Base-by-base conservation (phyloP, 192 early-diverging fungal genomes). In the Chytriomyces confervae region DNA sequence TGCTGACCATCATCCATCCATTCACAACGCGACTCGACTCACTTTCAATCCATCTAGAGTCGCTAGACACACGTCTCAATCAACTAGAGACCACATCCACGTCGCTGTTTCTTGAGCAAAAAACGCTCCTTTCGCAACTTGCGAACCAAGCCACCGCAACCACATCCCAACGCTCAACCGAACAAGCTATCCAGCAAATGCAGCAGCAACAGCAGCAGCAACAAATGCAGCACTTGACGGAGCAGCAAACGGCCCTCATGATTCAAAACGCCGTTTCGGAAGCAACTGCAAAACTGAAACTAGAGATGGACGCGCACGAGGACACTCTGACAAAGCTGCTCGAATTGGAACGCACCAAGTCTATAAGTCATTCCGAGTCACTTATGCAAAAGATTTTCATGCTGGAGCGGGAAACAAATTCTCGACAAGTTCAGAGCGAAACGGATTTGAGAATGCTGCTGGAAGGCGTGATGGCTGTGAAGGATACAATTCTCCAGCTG, bases 1-100 rank as follows among this genome's bases (percentile, higher is more conserved):
- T 61, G 8, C 50, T 72, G 10, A 24, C 70, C 50, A 48, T 61
- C 20, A 18, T 51, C 18, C 70, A 72, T 6, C 70, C 57, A 23
- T 36, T 60, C 50, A 8, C 49, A 18, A 11, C 44, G 9, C 70
- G 51, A 10, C 50, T 72, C 20, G 50, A 61, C 16, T 13, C 67
- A 11, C 29, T 46, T 24, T n/a, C 67, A 49, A 13, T 16, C 5
- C 36, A 27, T 13, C 29, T 50, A 44, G 67, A 46, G 11, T 46
- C 20, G 5, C 44, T 50, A 5, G 46, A 69, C 3, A 20, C 36
- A 6, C 13, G 46, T 20, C 23, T 69, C 5, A 49, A 27, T 6
- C 10, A 10, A 6, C 44, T 50, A 1, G 46, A 46, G 47, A 18
- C 67, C 23, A 13, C 46, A 69, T n/a, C 11, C 36, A 36, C 2